Conservation (phyloP, 2,329 filamentous ascomycete genomes). For the Alternaria conjuncta region DNA sequence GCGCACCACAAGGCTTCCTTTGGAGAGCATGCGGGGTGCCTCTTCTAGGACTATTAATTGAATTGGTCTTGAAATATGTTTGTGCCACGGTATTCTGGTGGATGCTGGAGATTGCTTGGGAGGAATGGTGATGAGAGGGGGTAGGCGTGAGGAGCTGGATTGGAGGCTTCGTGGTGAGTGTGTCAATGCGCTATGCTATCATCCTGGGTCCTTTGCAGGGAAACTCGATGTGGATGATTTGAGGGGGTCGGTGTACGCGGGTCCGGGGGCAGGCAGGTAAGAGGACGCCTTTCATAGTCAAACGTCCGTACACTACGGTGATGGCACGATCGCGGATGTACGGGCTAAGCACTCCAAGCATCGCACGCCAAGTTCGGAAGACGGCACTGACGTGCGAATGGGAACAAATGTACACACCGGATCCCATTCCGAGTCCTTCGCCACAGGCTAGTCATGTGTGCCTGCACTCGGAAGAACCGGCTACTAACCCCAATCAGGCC, state of each 20-base stretch:
- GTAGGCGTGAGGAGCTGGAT: background rate
- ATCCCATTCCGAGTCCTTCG: background rate
- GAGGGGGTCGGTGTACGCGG: background rate
- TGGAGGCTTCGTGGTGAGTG: accelerated
- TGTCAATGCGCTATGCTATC: background rate
- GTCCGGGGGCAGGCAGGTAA: background rate
- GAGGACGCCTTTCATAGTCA: background rate
- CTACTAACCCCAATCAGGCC: background rate
- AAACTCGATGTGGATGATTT: background rate
- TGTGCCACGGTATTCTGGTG: background rate
- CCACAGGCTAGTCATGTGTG: background rate
- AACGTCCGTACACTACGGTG: background rate
- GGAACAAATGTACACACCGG: background rate
- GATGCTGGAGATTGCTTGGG: background rate
- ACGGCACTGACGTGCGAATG: background rate
- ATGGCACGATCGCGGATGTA: background rate
- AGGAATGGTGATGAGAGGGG: background rate
- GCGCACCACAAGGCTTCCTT: background rate
- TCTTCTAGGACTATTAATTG: too few relatives aligned
- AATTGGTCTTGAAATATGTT: too few relatives aligned
- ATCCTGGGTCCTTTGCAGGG: accelerated
- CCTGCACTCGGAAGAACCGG: background rate
- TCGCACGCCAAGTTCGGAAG: background rate
- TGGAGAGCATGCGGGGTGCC: too few relatives aligned
- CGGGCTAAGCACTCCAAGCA: background rate